Evolutionary conservation across 2,329 filamentous ascomycete species (phyloP).

Genomic region (Calonectria leucothoes): DNA sequence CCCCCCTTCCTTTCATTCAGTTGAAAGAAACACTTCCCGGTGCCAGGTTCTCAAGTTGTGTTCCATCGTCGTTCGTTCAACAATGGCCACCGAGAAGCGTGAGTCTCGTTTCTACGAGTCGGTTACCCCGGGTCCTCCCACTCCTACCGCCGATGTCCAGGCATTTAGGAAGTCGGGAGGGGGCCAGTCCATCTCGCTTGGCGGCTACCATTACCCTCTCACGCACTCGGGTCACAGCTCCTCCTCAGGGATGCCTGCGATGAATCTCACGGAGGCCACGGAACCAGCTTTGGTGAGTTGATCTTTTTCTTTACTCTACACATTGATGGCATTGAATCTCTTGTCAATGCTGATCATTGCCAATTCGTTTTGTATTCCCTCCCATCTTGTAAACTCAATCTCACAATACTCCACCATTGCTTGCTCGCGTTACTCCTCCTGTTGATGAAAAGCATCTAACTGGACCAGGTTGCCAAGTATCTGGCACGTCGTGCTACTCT

Average conservation of each 20-base stretch:
- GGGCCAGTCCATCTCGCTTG: neutral
- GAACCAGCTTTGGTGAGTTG: constrained; percentile 35
- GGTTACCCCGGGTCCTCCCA: constrained; percentile 28
- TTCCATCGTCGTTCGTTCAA: neutral
- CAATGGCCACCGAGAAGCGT: constrained; percentile 34
- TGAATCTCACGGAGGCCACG: constrained; percentile 29
- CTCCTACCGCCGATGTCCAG: constrained; percentile 30
- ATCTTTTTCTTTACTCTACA: neutral
- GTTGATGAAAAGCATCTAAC: constrained; percentile 4
- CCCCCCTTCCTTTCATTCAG: neutral
- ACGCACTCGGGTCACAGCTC: constrained; percentile 37
- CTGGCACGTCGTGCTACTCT: constrained; percentile 40
- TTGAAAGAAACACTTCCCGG: constrained; percentile 11
- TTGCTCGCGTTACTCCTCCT: neutral
- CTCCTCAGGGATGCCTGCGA: constrained; percentile 35
- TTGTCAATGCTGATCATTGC: neutral
- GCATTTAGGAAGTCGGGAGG: constrained; percentile 33
- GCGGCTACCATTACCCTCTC: constrained; percentile 9
- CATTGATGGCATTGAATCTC: neutral
- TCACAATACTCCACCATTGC: neutral
- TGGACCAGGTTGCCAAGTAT: constrained; percentile 37
- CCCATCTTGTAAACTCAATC: too few species aligned
- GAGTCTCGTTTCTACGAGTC: constrained; percentile 37
- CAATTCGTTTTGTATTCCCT: neutral
- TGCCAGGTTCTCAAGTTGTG: neutral